A percentile compares a stretch with the other conserved stretches of the same genome.
phyloP scores from a whole-genome alignment of 345 rosid genomes.

The Ricinus communis region DNA sequence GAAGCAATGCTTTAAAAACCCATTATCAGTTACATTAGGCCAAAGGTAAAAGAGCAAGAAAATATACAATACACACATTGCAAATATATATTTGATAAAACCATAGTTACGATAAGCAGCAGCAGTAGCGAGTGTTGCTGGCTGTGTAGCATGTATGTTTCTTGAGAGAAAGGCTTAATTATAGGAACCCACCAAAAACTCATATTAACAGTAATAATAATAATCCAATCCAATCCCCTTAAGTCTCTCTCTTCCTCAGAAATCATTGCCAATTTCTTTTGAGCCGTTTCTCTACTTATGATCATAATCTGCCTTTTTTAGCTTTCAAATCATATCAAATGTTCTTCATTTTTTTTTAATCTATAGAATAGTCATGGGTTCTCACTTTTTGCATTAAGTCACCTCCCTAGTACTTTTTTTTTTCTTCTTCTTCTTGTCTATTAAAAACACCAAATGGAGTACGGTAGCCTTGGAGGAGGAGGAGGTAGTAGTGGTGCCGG shows the following conservation, averaged over 20 bases:
- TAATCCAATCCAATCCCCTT: constrained; percentile 14
- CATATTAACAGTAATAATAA: constrained; percentile 3
- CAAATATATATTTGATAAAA: no score
- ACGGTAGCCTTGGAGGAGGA: constrained; percentile 51
- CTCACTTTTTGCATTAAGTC: not conserved
- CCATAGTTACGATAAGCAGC: no score
- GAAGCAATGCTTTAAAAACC: constrained; percentile 1
- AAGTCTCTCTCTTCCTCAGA: constrained; percentile 38
- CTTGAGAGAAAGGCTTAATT: constrained; percentile 1
- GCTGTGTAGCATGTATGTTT: no score
- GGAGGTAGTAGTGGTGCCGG: constrained; percentile 40
- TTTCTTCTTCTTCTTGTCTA: not conserved
- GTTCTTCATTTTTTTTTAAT: not conserved
- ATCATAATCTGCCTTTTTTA: constrained; percentile 9
- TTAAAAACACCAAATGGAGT: constrained; percentile 39
- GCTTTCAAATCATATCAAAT: not conserved
- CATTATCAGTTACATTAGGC: constrained; percentile 6
- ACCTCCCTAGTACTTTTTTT: not conserved
- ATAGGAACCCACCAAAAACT: no score
- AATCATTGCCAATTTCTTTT: constrained; percentile 38
- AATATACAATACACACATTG: not conserved
- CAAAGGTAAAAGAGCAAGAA: not conserved
- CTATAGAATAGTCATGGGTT: not conserved
- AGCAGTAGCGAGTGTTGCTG: no score
- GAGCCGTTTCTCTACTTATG: constrained; percentile 24